These are phyloP conservation scores for Chlorella sp. DNA, from an alignment of 139 green algal species.

Conservation along the genomic window DNA sequence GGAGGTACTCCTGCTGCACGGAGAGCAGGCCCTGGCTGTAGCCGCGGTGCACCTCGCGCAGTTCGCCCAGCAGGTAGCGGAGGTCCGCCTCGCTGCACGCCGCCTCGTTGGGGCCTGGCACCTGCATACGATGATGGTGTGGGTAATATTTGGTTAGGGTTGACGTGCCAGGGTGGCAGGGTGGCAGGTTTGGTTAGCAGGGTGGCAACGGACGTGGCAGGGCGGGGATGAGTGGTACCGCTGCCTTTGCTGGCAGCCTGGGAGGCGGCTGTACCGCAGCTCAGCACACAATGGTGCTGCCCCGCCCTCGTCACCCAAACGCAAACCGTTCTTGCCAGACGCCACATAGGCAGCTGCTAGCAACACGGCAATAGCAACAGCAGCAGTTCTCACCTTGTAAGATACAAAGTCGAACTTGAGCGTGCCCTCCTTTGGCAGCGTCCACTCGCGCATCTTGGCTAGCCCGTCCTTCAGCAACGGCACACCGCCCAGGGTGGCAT, in stretches of 20 bases:
- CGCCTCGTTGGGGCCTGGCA: neutral
- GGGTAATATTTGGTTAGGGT: no score
- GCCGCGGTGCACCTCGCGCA: conserved; percentile 1
- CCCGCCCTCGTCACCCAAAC: neutral
- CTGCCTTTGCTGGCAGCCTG: neutral
- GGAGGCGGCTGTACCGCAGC: neutral
- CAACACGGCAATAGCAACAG: no score
- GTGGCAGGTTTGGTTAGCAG: neutral
- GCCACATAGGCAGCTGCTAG: no score
- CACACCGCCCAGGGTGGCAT: conserved; percentile 20
- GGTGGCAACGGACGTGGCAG: neutral
- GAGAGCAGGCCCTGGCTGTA: neutral
- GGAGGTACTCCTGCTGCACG: neutral
- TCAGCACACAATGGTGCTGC: neutral
- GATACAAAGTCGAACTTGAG: conserved; percentile 6
- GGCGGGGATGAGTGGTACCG: no score
- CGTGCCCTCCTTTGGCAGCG: conserved; percentile 9
- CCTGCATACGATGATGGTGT: neutral
- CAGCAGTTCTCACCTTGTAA: conserved; percentile 8
- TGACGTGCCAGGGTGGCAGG: neutral
- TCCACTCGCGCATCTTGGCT: conserved; percentile 13
- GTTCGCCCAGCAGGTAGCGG: conserved; percentile 2
- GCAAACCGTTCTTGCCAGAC: neutral
- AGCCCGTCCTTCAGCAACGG: conserved; percentile 10
- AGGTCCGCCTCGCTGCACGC: conserved; percentile 13